phyloP scores from a whole-genome alignment of 1,139 yeast genomes.

The Blastobotrys niveus region DNA sequence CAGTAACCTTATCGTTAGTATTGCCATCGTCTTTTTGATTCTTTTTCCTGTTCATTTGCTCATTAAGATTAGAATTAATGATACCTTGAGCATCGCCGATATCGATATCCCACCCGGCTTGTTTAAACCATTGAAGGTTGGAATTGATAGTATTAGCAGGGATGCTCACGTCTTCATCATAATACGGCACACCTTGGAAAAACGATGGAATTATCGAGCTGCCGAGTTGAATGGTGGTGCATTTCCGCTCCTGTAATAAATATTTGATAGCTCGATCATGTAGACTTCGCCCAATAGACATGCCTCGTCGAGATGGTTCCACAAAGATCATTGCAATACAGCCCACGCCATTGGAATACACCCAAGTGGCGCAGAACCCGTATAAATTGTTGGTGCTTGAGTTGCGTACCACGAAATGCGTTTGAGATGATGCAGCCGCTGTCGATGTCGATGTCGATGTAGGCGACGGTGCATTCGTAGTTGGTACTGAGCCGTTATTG shows the following conservation, averaged over 20 bases:
- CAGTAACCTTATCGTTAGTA: no score
- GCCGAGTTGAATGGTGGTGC: conserved; percentile 45
- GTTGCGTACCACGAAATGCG: conserved; percentile 57
- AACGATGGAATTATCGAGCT: conserved; percentile 50
- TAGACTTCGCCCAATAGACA: conserved; percentile 54
- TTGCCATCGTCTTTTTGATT: neutral
- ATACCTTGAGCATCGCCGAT: conserved; percentile 18
- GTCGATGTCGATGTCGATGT: neutral
- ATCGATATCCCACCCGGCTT: conserved; percentile 31
- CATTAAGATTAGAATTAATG: conserved; percentile 4
- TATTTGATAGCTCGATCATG: conserved; percentile 53
- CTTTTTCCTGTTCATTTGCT: neutral
- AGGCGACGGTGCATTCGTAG: neutral
- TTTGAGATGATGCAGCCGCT: conserved; percentile 17
- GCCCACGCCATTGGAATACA: conserved; percentile 39
- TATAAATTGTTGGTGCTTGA: conserved; percentile 52
- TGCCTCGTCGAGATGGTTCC: conserved; percentile 51
- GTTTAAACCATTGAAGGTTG: conserved; percentile 29
- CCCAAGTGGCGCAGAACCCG: conserved; percentile 58
- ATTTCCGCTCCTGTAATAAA: conserved; percentile 43
- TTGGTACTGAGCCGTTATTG: conserved; percentile 3
- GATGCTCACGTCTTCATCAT: conserved; percentile 10
- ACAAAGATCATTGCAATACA: conserved; percentile 48
- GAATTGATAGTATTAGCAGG: conserved; percentile 5
- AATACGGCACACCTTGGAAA: conserved; percentile 37